A percentile compares a stretch with the other conserved stretches of the same genome.
These are phyloP conservation scores for Magnusiomyces fungicola DNA, from an alignment of 1,139 yeast genomes.

Conservation along the genomic window DNA sequence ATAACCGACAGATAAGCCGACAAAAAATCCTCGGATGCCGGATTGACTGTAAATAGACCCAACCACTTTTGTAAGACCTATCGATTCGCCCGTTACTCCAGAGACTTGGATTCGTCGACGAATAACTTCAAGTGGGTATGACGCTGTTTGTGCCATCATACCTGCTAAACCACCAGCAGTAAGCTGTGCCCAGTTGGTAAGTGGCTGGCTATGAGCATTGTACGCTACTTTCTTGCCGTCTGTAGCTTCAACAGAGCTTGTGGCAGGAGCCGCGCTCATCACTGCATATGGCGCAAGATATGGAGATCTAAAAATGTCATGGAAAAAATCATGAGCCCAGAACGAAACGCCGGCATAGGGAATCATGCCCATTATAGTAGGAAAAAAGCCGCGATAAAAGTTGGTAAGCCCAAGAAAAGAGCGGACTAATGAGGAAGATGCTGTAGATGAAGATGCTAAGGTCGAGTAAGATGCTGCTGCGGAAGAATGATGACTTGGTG, in stretches of 20 bases:
- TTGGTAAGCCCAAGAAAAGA: constrained; percentile 38
- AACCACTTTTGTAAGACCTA: constrained; percentile 39
- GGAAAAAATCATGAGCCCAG: constrained; percentile 85
- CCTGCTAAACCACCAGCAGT: constrained; percentile 95
- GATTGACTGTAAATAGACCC: constrained; percentile 49
- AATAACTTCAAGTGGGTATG: constrained; percentile 93
- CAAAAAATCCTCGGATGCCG: constrained; percentile 82
- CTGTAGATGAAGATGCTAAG: constrained; percentile 16
- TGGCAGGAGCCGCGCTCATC: constrained; percentile 14
- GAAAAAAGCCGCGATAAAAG: constrained; percentile 90
- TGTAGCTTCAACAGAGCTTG: constrained; percentile 8
- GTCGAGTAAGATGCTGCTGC: constrained; percentile 18
- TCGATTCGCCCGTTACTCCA: constrained; percentile 17
- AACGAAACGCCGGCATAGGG: constrained; percentile 98
- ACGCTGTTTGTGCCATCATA: constrained; percentile 89
- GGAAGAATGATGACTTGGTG: constrained; percentile 28
- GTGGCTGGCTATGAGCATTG: constrained; percentile 36
- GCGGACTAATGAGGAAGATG: constrained; percentile 17
- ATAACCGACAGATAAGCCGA: constrained; percentile 91
- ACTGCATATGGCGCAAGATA: constrained; percentile 53
- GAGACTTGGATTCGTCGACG: constrained; percentile 92
- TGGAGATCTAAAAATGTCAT: constrained; percentile 68
- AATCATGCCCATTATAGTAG: constrained; percentile 90
- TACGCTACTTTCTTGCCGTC: constrained; percentile 5
- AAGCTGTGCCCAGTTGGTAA: constrained; percentile 86